phyloP scores from a whole-genome alignment of 176 grass and related monocot genomes.

The Aegilops bicornis region DNA sequence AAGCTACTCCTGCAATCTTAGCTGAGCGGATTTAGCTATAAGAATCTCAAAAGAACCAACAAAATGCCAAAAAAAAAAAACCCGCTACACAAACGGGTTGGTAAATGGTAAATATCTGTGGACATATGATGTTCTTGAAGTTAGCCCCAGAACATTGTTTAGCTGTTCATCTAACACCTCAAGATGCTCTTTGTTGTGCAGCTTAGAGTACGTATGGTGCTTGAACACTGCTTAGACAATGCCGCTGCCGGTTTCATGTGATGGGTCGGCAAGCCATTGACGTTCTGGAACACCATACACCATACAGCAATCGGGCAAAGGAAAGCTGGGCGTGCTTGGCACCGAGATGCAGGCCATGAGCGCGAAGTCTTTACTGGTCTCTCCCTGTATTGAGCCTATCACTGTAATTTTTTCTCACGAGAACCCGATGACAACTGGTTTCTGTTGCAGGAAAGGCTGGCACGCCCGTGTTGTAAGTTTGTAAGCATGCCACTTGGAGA shows the following conservation, averaged over 20 bases:
- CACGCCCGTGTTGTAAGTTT: constrained; percentile 26
- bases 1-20: background rate
- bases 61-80: background rate
- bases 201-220: constrained; percentile 85
- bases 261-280: background rate
- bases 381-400: background rate
- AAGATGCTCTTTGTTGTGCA: constrained; percentile 29
- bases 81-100: background rate
- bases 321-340: background rate
- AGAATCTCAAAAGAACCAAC: background rate
- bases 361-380: background rate
- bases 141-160: background rate
- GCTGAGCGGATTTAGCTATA: background rate
- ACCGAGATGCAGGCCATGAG: background rate
- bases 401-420: background rate
- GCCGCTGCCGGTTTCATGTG: constrained; percentile 39
- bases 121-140: background rate
- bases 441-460: constrained; percentile 12
- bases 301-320: constrained; percentile 3
- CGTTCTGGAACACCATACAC: background rate
- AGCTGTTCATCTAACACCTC: background rate
- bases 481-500: background rate
- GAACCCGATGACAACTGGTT: constrained; percentile 7
- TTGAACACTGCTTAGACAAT: constrained; percentile 76
- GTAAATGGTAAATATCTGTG: background rate